These are phyloP conservation scores for Stagonosporopsis rhizophila DNA, from an alignment of 2,329 filamentous ascomycete genomes.

Conservation along the genomic window DNA sequence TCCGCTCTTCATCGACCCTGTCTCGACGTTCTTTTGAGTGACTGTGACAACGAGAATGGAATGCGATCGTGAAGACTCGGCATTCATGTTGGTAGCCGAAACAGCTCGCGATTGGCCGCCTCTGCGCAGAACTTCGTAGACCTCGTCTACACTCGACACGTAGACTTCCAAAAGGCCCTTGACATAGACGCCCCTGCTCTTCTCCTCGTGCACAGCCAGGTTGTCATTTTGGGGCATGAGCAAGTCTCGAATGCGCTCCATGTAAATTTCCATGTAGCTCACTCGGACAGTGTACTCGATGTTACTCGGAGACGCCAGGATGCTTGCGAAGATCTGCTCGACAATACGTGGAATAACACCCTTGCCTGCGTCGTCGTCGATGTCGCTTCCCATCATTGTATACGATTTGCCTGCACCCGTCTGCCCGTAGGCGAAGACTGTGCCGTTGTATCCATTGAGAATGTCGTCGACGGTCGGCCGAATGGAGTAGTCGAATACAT, in stretches of 20 bases:
- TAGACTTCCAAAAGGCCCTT: slow-evolving; percentile 95
- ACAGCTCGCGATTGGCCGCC: slow-evolving; percentile 91
- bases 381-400: slow-evolving; percentile 97
- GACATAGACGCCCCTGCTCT: slow-evolving; percentile 93
- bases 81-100: slow-evolving; percentile 98
- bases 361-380: slow-evolving; percentile 85
- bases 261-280: slow-evolving; percentile 99
- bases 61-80: slow-evolving; percentile 96
- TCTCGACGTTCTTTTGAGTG: slow-evolving; percentile 97
- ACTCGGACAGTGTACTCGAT: slow-evolving; percentile 99
- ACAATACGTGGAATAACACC: slow-evolving; percentile 97
- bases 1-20: slow-evolving; percentile 92
- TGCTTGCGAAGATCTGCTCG: slow-evolving; percentile 96
- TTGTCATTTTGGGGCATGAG: slow-evolving; percentile 94
- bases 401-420: slow-evolving; percentile 98
- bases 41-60: slow-evolving; percentile 98
- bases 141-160: slow-evolving; percentile 92
- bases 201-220: slow-evolving; percentile 96
- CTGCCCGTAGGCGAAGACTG: slow-evolving; percentile 97
- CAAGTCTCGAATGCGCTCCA: slow-evolving; percentile 96
- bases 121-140: slow-evolving; percentile 95
- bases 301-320: slow-evolving; percentile 86
- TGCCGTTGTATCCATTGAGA: slow-evolving; percentile 98
- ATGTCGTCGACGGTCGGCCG: slow-evolving; percentile 96
- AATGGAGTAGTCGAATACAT: slow-evolving; percentile 99